These are phyloP conservation scores for Cyclotella atomus DNA, from an alignment of 108 stramenopile genomes.

Conservation along the genomic window DNA sequence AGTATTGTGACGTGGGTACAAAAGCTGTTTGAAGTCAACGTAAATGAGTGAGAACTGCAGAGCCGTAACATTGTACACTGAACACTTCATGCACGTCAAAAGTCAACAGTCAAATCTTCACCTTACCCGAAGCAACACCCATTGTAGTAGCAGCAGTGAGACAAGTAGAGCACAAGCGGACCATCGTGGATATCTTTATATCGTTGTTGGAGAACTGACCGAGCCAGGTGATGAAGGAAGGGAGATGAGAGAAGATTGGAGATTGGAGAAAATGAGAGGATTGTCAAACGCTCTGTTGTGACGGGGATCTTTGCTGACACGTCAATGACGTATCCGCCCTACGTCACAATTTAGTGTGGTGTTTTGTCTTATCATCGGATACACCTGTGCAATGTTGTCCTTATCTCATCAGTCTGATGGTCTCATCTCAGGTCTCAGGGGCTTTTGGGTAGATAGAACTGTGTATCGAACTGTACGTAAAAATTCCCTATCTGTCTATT, in stretches of 20 bases:
- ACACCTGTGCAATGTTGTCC: background rate
- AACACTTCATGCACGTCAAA: background rate
- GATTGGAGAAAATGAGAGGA: background rate
- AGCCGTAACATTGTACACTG: background rate
- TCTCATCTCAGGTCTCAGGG: too few relatives aligned
- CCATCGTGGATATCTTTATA: background rate
- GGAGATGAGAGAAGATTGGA: too few relatives aligned
- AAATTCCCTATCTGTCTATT: too few relatives aligned
- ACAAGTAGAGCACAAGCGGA: background rate
- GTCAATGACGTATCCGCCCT: background rate
- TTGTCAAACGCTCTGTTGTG: background rate
- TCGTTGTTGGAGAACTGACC: background rate
- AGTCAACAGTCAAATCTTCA: background rate
- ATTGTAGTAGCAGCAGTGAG: background rate
- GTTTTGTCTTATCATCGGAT: too few relatives aligned
- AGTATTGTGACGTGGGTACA: conserved; percentile 8
- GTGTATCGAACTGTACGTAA: too few relatives aligned
- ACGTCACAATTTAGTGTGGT: background rate
- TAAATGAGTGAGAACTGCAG: background rate
- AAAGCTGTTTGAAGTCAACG: background rate
- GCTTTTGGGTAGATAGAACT: too few relatives aligned
- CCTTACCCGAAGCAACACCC: background rate
- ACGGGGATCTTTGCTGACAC: background rate
- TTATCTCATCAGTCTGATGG: background rate
- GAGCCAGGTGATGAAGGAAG: background rate